Evolutionary conservation across 495 filamentous ascomycete genomes (phyloP), one percentile per base, ranked within the genome.

Genomic region (Penicillium canescens): DNA sequence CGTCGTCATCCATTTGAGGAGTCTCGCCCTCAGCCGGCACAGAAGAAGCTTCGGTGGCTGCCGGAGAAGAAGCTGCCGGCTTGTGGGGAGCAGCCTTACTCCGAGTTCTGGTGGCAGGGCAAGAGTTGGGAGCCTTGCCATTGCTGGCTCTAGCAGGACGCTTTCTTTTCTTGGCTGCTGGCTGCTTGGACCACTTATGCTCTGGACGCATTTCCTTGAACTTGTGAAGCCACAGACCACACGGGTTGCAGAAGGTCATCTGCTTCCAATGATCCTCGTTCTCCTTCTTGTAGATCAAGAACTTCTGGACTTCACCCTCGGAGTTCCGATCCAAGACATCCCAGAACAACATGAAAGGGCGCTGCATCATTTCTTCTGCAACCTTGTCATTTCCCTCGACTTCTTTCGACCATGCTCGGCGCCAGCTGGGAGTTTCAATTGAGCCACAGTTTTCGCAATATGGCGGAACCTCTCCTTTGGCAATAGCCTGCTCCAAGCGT

Each of bases 341-440:
- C 63, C 91, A 78, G 52, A 76, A 75, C 21, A 77, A 80, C 42
- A 87, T 82, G 13, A 87, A 81, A 31, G 26, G 83, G 20, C 85
- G 82, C 56, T 87, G 85, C 37, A 86, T 83, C 4, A 86, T 86
- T 35, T 85, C 78, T 41, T 87, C 78, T 49, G 87, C 77, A 58
- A 86, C 78, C 9, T 78, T 68, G 10, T 88, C 86, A 24, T 71
- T 74, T 0, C 89, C 89, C 13, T 71, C 62, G 20, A 84, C 72
- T 6, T 86, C 77, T 61, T 89, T 89, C 9, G 82, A 80, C 81
- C 86, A 96, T 2, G 91, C 88, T 55, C 92, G 94, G 33, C 94
- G 82, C 94, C 94, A 98, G 0, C 92, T 96, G 1, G 93, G 89
- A 1, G 94, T 98, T 62, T 96, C 89, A 52, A 98, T 94, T 13